Evolutionary conservation across 2,329 filamentous ascomycete genomes (phyloP).

Genomic region (Blumeriella jaapii): DNA sequence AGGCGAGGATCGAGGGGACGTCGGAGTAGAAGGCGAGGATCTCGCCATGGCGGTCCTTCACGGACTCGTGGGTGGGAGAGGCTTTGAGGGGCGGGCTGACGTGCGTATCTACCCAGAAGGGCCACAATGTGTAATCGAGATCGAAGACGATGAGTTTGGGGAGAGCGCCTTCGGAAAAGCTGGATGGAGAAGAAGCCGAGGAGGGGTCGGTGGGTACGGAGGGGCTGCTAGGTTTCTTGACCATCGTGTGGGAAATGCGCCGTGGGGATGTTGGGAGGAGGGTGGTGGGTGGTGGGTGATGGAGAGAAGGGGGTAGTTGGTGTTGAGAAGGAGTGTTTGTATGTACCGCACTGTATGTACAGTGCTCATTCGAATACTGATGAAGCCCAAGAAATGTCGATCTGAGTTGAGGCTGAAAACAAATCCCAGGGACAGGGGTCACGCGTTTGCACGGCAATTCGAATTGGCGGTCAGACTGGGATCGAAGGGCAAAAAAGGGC

Average conservation of each 20-base stretch:
- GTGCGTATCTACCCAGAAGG: constrained; percentile 96
- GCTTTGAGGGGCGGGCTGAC: constrained; percentile 60
- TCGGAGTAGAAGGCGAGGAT: constrained; percentile 59
- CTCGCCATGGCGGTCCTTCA: constrained; percentile 50
- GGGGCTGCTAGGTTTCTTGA: constrained; percentile 17
- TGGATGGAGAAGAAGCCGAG: constrained; percentile 15
- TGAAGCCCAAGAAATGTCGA: too few species aligned
- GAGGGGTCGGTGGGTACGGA: constrained; percentile 4
- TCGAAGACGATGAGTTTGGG: constrained; percentile 74
- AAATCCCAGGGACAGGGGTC: too few species aligned
- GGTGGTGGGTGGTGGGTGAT: too few species aligned
- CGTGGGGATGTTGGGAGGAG: constrained; percentile 1
- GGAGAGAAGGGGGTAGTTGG: too few species aligned
- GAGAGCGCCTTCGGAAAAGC: constrained; percentile 27
- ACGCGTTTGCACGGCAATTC: too few species aligned
- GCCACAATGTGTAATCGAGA: constrained; percentile 97
- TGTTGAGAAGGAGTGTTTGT: too few species aligned
- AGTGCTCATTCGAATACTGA: too few species aligned
- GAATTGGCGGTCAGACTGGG: too few species aligned
- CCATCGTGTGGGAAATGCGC: constrained; percentile 15
- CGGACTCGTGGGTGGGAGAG: constrained; percentile 31
- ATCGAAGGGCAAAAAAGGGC: too few species aligned
- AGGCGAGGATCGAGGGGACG: constrained; percentile 54
- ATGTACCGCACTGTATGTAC: too few species aligned
- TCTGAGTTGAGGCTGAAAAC: too few species aligned